Evolutionary conservation across 495 filamentous ascomycete species (phyloP), one percentile per base, ranked within the genome.

Genomic region (Glutinoglossum americanum): DNA sequence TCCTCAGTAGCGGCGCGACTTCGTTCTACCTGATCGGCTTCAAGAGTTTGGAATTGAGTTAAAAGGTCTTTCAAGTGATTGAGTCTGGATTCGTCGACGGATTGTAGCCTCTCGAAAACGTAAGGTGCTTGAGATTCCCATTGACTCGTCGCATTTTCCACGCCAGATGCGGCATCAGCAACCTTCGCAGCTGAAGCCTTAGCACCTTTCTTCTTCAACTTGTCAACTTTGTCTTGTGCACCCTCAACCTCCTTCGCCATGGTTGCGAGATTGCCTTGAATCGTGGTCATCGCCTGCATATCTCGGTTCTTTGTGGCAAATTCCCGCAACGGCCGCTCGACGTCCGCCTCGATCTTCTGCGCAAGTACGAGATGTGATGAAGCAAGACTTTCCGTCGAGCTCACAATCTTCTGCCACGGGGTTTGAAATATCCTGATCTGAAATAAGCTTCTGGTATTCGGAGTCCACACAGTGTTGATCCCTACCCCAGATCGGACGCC

Each of bases 101-200:
- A 81, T 68, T 99, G 93, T 19, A 99, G 79, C 59, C 84, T 87
- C 68, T 97, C 93, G 65, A 93, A 97, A 57, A 96, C 83, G 69
- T 85, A 97, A 7, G 93, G 93, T 35, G 93, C 87, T 66, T 94
- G 86, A 9, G 92, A 93, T 35, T 95, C 84, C 93, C 93, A 99
- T 67, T 94, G 84, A 60, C 82, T 77, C 53, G 71, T 79, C 3
- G 89, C 84, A 62, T 78, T 81, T 54, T 94, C 85, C 15, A 92
- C 76, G 48, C 84, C 80, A 13, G 80, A 71, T 0, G 80, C 72
- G 4, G 90, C 92, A 55, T 74, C 75, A 9, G 90, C 84, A 41
- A 94, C 78, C 68, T 87, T 94, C 39, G 81, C 80, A n/a, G 80
- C 69, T 49, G 81, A 83, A 26, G 85, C 84, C 65, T 86, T 89